Evolutionary conservation across 2,329 filamentous ascomycete genomes (phyloP).

Genomic region (Penicillium sp.): DNA sequence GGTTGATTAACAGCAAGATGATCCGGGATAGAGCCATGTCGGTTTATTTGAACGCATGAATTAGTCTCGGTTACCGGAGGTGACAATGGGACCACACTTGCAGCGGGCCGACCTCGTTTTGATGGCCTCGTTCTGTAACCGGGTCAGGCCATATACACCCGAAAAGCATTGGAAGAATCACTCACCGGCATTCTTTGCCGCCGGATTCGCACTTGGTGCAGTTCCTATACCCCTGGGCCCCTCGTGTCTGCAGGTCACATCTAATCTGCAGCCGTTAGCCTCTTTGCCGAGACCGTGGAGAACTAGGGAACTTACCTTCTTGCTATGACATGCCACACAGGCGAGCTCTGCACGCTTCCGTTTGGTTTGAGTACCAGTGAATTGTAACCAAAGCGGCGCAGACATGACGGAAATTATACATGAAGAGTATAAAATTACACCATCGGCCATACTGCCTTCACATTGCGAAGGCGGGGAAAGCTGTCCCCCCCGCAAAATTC

Average conservation of each 20-base stretch:
- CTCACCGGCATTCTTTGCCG: slow-evolving; percentile 16
- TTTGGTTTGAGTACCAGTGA: slow-evolving; percentile 14
- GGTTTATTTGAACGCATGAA: not conserved
- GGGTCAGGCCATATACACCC: not conserved
- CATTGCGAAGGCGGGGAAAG: not conserved
- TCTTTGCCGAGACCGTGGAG: not conserved
- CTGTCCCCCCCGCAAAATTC: not conserved
- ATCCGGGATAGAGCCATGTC: not conserved
- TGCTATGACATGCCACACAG: slow-evolving; percentile 15
- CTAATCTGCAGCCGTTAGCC: slow-evolving; percentile 10
- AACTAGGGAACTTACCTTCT: slow-evolving; percentile 5
- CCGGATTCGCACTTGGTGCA: slow-evolving; percentile 14
- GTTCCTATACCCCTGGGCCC: slow-evolving; percentile 9
- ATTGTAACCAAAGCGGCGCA: slow-evolving; percentile 10
- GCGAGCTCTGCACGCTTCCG: slow-evolving; percentile 14
- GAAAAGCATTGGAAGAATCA: not conserved
- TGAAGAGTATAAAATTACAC: not conserved
- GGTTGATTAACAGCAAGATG: not conserved
- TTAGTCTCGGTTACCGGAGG: slow-evolving; percentile 9
- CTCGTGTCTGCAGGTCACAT: slow-evolving; percentile 14
- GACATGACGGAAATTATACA: slow-evolving; percentile 14
- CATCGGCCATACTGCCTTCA: not conserved
- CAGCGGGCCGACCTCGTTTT: slow-evolving; percentile 7
- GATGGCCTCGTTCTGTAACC: slow-evolving; percentile 9
- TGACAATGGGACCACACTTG: slow-evolving; percentile 2